Evolutionary conservation across 768 basidiomycete genomes (phyloP), one percentile per base, ranked within the genome.

Genomic region (Tulasnella calospora): DNA sequence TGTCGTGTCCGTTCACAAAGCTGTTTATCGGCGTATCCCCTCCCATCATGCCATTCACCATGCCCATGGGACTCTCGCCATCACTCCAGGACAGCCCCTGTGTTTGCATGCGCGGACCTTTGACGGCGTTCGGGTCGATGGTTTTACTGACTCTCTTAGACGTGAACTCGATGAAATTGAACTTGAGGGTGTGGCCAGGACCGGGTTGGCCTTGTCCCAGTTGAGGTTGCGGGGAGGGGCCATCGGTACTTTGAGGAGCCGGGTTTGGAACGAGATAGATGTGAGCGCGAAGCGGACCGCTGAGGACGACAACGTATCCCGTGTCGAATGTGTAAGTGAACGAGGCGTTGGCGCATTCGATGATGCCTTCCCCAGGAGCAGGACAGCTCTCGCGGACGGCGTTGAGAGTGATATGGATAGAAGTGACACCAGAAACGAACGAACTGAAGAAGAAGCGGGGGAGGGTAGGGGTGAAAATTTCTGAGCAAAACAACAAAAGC

Each of bases 301-400:
- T 89, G 1, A 95, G 86, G 13, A 89, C 91, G 80, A 95, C 90
- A 2, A 88, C 90, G 83, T 94, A 94, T 15, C 94, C 94, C 82
- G 91, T 94, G 81, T 82, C 87, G 83, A 93, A 95, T 80, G 87
- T 89, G 86, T 91, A 95, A 17, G 92, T 94, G 94, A 94, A 95
- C 13, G 91, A 85, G 0, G 93, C 92, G 15, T 87, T 84, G 36
- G 89, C 87, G 80, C 93, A 94, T 83, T 94, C 92, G 21, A 95
- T 88, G 77, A 91, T 40, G 82, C 81, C 74, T 87, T 86, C 76
- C 87, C 87, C 10, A 88, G 85, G n/a, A 84, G 85, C 3, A 82
- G 81, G 76, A 83, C 86, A 7, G 86, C 46, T 77, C 77, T 95
- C 94, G 19, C 90, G 89, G 0, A 91, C 92, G 55, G 92, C 92